These are phyloP conservation scores for Solanum neorickii DNA, from an alignment of 257 asterid genomes.

Conservation along the genomic window DNA sequence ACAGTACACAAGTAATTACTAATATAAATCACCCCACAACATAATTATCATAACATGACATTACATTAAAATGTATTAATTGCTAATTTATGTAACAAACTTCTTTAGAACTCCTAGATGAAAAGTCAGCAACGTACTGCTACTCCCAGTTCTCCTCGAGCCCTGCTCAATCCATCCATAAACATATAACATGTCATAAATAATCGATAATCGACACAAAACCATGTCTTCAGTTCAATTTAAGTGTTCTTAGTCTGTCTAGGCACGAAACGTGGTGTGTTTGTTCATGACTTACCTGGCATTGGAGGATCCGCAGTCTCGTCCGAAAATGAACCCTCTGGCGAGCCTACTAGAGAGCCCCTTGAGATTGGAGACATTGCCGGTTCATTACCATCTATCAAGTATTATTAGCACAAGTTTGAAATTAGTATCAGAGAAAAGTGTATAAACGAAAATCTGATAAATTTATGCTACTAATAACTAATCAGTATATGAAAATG, in stretches of 20 bases:
- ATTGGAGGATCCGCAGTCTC: constrained; percentile 11
- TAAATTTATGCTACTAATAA: neutral
- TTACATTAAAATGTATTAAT: neutral
- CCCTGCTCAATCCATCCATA: constrained; percentile 25
- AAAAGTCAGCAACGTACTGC: neutral
- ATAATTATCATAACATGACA: neutral
- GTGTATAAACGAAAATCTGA: neutral
- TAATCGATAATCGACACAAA: neutral
- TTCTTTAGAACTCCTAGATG: neutral
- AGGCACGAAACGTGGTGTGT: neutral
- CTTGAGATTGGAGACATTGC: constrained; percentile 49
- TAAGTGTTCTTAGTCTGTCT: neutral
- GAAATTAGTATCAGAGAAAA: neutral
- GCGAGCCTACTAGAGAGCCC: constrained; percentile 33
- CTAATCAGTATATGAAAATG: neutral
- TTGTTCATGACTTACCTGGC: neutral
- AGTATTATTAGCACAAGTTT: neutral
- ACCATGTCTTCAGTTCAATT: neutral
- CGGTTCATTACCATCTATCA: constrained; percentile 46
- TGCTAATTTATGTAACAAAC: neutral
- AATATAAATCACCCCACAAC: neutral
- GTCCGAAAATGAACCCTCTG: neutral
- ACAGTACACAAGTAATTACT: neutral
- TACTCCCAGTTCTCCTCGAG: constrained; percentile 27
- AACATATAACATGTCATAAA: neutral